Conservation (phyloP, 306 rosid genomes). For the Citrullus amarus region DNA sequence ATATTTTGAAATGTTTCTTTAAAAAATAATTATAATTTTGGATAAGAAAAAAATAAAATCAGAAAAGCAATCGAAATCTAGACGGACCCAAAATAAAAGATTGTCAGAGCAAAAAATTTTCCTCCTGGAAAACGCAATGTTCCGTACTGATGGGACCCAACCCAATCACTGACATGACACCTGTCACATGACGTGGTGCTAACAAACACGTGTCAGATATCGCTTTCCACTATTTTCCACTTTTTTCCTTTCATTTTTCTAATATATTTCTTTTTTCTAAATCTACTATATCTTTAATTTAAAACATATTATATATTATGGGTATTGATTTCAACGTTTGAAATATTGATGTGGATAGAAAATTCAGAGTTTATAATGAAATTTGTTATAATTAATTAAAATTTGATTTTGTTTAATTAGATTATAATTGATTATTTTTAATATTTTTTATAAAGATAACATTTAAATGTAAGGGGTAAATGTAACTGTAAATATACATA, state of each 20-base stretch:
- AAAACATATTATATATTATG: no score
- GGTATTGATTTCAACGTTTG: neutral
- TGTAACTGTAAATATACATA: no score
- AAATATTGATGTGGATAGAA: no score
- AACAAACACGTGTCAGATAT: neutral
- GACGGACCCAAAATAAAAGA: neutral
- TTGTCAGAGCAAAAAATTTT: neutral
- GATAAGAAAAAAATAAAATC: no score
- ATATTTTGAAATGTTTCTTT: no score
- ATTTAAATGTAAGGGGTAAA: no score
- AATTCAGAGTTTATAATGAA: no score
- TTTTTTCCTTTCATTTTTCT: neutral
- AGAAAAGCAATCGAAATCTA: neutral
- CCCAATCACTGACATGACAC: neutral
- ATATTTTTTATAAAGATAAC: no score
- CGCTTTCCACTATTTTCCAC: neutral
- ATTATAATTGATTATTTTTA: no score
- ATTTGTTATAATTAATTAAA: no score
- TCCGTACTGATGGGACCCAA: constrained; percentile 4
- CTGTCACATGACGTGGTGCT: constrained; percentile 5
- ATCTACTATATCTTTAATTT: neutral
- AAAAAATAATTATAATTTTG: no score
- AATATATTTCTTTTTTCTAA: neutral
- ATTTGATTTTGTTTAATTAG: no score
- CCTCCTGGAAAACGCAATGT: neutral